Base-by-base conservation (phyloP, 768 basidiomycete species). In the Tricholomella constricta region DNA sequence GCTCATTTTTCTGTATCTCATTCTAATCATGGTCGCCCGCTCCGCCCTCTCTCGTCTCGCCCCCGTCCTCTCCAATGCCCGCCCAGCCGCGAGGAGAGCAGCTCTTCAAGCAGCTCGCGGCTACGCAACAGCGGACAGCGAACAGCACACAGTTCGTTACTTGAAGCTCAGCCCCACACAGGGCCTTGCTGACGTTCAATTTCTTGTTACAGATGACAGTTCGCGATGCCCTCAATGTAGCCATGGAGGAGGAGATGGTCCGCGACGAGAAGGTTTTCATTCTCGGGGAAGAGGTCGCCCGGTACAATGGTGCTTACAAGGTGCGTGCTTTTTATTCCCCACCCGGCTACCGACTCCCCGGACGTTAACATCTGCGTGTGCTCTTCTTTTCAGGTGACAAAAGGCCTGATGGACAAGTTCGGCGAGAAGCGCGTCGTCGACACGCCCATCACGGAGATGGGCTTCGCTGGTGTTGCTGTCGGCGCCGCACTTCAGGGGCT, bases 221-320 rank as follows among this genome's bases (percentile, higher is more conserved):
- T 57, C 92, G 97, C 67, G 97, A 99, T 51, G 97, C 97, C 38
- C 87, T 99, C 59, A 98, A 98, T 74, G 75, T 86, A 50, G 97
- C 97, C 25, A 94, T 99, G 91, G 97, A 98, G 77, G 97, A 99
- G 76, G 97, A 99, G 77, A 98, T 99, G 97, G 70, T 87, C 63
- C 86, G 93, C 40, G 97, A 99, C 72, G 91, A 95, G 69, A 88
- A 78, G 31, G 97, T 99, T 36, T 99, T 96, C 73, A 75, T 99
- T 64, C 72, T 99, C 57, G 97, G 97, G 54, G 97, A 99, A 74
- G 97, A 99, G 69, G 97, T 99, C 55, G 96, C 96, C 45, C 85
- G 92, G 62, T 99, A 99, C 78, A 98, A 99, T 68, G 93, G 93
- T 72, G 94, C 94, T 58, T 95, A 94, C 84, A 94, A 94, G 82